phyloP scores from a whole-genome alignment of 331 rosid species.

The Pyrus hybrid region DNA sequence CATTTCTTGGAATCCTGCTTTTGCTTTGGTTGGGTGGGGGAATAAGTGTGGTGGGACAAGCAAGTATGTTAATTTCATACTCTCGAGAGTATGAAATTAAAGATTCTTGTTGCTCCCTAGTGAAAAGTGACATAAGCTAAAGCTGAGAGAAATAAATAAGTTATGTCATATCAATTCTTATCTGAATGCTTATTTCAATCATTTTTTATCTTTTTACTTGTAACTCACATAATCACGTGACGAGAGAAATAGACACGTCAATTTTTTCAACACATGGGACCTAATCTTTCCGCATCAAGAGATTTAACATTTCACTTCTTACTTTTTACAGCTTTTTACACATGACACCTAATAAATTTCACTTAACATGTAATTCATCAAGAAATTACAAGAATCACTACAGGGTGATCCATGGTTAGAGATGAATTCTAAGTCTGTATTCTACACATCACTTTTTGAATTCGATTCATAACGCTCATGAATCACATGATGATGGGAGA shows the following conservation, averaged over 20 bases:
- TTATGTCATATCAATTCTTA: rapidly evolving
- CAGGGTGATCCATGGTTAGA: too few species aligned
- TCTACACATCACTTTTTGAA: too few species aligned
- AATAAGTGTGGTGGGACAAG: not conserved
- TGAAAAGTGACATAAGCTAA: not conserved
- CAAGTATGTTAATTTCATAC: constrained; percentile 7
- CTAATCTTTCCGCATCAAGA: not conserved
- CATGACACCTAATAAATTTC: too few species aligned
- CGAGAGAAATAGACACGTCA: not conserved
- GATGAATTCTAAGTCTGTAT: too few species aligned
- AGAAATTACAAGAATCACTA: too few species aligned
- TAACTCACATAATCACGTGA: not conserved
- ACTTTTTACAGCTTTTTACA: too few species aligned
- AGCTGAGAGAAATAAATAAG: not conserved
- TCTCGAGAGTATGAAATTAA: not conserved
- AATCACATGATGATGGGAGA: too few species aligned
- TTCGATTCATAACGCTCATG: too few species aligned
- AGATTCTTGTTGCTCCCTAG: not conserved
- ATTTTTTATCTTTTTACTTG: too few species aligned
- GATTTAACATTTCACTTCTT: not conserved
- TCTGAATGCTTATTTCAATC: not conserved
- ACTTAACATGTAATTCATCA: not conserved
- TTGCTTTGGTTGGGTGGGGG: not conserved
- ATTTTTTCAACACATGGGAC: not conserved
- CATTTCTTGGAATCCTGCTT: not conserved